phyloP scores from a whole-genome alignment of 371 early-diverging fungal species.

The Saksenaea vasiformis region DNA sequence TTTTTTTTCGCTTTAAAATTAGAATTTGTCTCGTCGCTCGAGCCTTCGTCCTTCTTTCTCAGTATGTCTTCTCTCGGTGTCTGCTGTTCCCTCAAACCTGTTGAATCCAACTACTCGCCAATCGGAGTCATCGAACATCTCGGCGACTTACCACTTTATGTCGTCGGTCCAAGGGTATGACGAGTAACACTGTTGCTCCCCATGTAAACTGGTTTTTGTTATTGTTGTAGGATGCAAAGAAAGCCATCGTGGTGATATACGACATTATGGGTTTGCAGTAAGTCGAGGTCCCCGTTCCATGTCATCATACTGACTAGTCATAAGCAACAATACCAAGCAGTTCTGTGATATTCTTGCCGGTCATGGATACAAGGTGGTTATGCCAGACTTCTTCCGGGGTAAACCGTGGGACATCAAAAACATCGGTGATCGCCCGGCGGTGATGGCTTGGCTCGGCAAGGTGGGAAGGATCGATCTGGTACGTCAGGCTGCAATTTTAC shows the following conservation, averaged over 20 bases:
- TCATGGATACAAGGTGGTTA: slow-evolving; percentile 60
- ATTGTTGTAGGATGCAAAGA: slow-evolving; percentile 36
- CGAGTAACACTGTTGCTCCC: not conserved
- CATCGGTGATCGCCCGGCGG: slow-evolving; percentile 21
- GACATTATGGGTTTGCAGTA: slow-evolving; percentile 55
- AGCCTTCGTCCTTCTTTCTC: not conserved
- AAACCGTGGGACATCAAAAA: slow-evolving; percentile 28
- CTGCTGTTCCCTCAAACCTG: slow-evolving; percentile 69
- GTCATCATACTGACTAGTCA: not conserved
- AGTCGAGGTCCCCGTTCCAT: not conserved
- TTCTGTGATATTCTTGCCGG: slow-evolving; percentile 67
- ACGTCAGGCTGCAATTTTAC: not conserved
- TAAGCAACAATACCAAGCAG: slow-evolving; percentile 56
- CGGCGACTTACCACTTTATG: slow-evolving; percentile 42
- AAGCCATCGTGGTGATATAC: slow-evolving; percentile 47
- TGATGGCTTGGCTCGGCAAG: slow-evolving; percentile 38
- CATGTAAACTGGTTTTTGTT: not conserved
- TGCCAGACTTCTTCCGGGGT: slow-evolving; percentile 70
- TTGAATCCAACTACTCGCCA: slow-evolving; percentile 55
- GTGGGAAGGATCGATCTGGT: slow-evolving; percentile 41
- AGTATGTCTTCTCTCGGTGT: slow-evolving; percentile 56
- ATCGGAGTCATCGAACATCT: slow-evolving; percentile 52
- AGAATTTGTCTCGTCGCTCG: not conserved
- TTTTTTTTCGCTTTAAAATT: not conserved
- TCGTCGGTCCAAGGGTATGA: slow-evolving; percentile 8